A percentile compares a stretch with the other conserved stretches of the same genome.
Evolutionary conservation across 2,329 filamentous ascomycete genomes (phyloP).

Genomic region (Emergomyces africanus): DNA sequence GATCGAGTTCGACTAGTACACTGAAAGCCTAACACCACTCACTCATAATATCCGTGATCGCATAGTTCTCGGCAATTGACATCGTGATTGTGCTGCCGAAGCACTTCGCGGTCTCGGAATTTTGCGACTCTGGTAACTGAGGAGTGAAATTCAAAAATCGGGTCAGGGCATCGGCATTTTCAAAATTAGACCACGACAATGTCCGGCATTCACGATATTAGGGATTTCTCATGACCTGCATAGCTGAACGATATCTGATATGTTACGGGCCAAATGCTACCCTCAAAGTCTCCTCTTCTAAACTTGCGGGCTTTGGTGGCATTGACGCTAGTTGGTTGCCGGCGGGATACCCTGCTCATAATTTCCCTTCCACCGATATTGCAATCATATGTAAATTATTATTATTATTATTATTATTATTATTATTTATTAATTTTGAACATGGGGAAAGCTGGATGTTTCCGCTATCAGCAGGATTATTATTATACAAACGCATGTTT

Average conservation of each 20-base stretch:
- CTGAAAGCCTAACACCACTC: background rate
- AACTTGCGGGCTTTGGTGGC: background rate
- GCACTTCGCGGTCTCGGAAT: background rate
- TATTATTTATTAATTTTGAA: no score
- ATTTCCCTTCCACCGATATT: background rate
- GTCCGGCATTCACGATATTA: background rate
- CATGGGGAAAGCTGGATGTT: background rate
- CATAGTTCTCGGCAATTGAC: conserved; percentile 8
- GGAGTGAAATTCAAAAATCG: background rate
- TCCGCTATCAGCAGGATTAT: background rate
- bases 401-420: background rate
- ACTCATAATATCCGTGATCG: conserved; percentile 26
- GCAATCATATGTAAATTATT: background rate
- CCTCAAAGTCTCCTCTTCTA: background rate
- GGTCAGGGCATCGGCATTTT: background rate
- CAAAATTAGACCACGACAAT: background rate
- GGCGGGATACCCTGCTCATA: background rate
- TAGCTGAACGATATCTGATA: background rate
- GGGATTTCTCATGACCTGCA: background rate
- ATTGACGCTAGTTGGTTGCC: background rate
- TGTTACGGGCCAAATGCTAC: no score
- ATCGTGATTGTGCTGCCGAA: background rate
- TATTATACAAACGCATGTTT: background rate
- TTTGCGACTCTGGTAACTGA: background rate
- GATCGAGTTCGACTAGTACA: background rate